Percentiles rank a stretch among this genome's conserved stretches.
phyloP scores from a whole-genome alignment of 495 filamentous ascomycete genomes.

The Melanomma pulvis-pyrius region DNA sequence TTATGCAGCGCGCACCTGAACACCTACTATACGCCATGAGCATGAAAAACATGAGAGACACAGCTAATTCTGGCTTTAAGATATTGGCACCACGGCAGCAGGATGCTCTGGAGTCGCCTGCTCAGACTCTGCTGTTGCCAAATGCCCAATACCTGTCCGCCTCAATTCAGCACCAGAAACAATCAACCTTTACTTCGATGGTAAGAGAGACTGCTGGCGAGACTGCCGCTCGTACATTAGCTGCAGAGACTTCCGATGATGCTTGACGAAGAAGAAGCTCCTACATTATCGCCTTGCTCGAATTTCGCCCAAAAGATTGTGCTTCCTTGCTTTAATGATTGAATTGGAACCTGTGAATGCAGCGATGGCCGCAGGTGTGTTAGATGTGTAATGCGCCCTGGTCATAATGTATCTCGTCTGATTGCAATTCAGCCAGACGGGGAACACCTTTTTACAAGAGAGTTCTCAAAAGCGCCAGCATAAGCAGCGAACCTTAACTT shows the following conservation, averaged over 20 bases:
- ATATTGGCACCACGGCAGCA: background rate
- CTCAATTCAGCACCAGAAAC: background rate
- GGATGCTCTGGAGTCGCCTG: background rate
- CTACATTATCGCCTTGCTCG: conserved; percentile 34
- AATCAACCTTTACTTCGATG: background rate
- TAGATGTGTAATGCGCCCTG: conserved; percentile 37
- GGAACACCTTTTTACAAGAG: too few species aligned
- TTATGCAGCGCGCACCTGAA: conserved; percentile 5
- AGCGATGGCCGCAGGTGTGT: conserved; percentile 39
- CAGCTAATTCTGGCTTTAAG: too few species aligned
- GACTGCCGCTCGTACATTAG: conserved; percentile 1
- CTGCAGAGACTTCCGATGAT: conserved; percentile 23
- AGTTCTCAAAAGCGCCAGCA: too few species aligned
- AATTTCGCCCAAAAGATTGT: conserved; percentile 30
- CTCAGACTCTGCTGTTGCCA: too few species aligned
- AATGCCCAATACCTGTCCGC: background rate
- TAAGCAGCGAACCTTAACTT: too few species aligned
- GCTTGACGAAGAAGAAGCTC: conserved; percentile 23
- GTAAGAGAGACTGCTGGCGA: background rate
- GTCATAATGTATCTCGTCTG: too few species aligned
- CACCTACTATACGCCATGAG: conserved; percentile 7
- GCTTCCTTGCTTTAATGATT: conserved; percentile 36
- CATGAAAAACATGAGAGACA: background rate
- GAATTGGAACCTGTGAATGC: conserved; percentile 35
- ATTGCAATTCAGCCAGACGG: too few species aligned